Conservation (phyloP, 1,284 basidiomycete species). For the Leucoagaricus sp. region DNA sequence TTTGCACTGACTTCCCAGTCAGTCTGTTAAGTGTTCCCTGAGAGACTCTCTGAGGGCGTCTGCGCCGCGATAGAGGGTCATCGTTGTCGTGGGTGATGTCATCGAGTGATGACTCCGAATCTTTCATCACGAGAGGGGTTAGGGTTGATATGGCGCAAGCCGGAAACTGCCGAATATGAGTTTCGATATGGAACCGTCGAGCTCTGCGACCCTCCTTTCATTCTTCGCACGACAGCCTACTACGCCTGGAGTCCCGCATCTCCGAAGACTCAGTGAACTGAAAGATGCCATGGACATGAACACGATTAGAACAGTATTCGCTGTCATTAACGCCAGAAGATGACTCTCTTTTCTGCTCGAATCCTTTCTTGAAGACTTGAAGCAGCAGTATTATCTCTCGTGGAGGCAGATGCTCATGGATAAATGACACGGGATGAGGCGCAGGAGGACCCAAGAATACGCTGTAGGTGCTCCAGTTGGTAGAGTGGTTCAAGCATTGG, state of each 20-base stretch:
- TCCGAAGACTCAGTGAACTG: slow-evolving; percentile 46
- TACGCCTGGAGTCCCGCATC: slow-evolving; percentile 56
- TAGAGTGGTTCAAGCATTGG: slow-evolving; percentile 72
- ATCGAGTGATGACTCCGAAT: too few relatives aligned
- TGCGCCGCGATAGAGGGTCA: too few relatives aligned
- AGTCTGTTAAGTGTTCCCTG: too few relatives aligned
- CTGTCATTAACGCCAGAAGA: slow-evolving; percentile 53
- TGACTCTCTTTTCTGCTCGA: slow-evolving; percentile 65
- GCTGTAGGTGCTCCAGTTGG: slow-evolving; percentile 53
- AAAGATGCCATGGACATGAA: slow-evolving; percentile 37
- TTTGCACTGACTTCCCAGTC: too few relatives aligned
- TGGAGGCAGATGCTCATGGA: slow-evolving; percentile 57
- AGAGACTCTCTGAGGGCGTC: too few relatives aligned
- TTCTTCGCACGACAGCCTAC: too few relatives aligned
- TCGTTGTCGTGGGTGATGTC: too few relatives aligned
- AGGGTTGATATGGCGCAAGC: too few relatives aligned
- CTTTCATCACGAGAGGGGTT: too few relatives aligned
- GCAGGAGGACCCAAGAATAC: slow-evolving; percentile 45
- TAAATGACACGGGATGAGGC: slow-evolving; percentile 64
- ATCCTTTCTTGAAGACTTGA: slow-evolving; percentile 71
- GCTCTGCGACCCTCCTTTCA: too few relatives aligned
- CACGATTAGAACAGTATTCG: slow-evolving; percentile 53
- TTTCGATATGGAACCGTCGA: too few relatives aligned
- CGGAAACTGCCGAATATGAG: too few relatives aligned
- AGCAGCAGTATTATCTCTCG: slow-evolving; percentile 56